Evolutionary conservation across 2,329 filamentous ascomycete genomes (phyloP).

Genomic region (Sporothrix globosa): DNA sequence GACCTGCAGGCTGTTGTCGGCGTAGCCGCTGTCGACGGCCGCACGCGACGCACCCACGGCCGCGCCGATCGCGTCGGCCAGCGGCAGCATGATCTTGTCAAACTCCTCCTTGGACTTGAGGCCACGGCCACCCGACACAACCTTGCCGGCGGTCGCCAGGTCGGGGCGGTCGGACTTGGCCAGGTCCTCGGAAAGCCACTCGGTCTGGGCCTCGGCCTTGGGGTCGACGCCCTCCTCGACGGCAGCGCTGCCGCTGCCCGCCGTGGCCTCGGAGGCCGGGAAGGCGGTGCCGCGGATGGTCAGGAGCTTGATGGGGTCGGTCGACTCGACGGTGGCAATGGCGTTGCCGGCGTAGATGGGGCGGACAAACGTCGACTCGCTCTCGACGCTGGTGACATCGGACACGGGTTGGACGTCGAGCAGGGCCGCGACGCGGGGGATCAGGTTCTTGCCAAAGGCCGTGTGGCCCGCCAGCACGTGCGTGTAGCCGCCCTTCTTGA

Average conservation of each 20-base stretch:
- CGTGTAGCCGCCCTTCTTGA: constrained; percentile 92
- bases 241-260: constrained; percentile 63
- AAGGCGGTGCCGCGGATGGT: constrained; percentile 95
- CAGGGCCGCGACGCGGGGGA: constrained; percentile 88
- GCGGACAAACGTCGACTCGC: constrained; percentile 91
- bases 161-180: constrained; percentile 93
- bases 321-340: constrained; percentile 91
- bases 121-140: constrained; percentile 91
- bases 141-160: constrained; percentile 81
- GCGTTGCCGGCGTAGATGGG: constrained; percentile 98
- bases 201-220: constrained; percentile 70
- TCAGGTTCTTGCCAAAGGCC: constrained; percentile 92
- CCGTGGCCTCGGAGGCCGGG: constrained; percentile 67
- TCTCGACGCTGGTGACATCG: constrained; percentile 83
- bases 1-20: constrained; percentile 97
- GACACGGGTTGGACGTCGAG: constrained; percentile 93
- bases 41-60: constrained; percentile 93
- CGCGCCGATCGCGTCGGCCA: constrained; percentile 91
- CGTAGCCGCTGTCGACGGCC: constrained; percentile 95
- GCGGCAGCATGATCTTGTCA: constrained; percentile 85
- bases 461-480: constrained; percentile 90
- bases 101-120: constrained; percentile 99
- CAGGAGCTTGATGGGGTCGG: constrained; percentile 81
- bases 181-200: constrained; percentile 94
- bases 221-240: constrained; percentile 84